phyloP scores from a whole-genome alignment of 805 yeast species.

The Kodamaea neixiangensis region DNA sequence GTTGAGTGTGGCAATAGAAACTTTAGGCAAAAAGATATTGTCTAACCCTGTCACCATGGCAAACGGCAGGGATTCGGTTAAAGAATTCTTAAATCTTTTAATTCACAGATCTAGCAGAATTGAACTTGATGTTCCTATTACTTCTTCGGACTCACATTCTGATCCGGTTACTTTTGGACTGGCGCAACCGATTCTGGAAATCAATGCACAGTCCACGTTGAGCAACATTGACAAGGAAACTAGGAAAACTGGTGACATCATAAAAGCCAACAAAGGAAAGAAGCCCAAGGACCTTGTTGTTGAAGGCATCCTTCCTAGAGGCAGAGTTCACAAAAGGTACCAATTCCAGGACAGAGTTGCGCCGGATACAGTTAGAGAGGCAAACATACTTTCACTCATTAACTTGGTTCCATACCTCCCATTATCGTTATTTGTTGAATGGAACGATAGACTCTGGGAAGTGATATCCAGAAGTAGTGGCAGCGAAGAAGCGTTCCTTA shows the following conservation, averaged over 20 bases:
- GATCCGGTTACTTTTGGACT: constrained; percentile 8
- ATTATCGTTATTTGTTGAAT: constrained; percentile 36
- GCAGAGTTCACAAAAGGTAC: constrained; percentile 15
- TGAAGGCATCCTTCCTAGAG: constrained; percentile 16
- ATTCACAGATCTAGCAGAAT: constrained; percentile 42
- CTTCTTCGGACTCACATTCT: not conserved
- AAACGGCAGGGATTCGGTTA: constrained; percentile 2
- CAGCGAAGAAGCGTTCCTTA: constrained; percentile 41
- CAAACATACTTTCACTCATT: constrained; percentile 49
- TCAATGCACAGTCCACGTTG: constrained; percentile 38
- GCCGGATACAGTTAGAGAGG: constrained; percentile 50
- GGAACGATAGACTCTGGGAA: constrained; percentile 50
- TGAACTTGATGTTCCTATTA: constrained; percentile 31
- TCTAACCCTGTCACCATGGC: constrained; percentile 22
- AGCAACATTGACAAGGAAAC: constrained; percentile 26
- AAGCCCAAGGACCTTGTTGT: constrained; percentile 33
- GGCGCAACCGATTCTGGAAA: constrained; percentile 41
- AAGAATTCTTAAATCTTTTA: constrained; percentile 43
- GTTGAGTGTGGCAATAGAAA: constrained; percentile 56
- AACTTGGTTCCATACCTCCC: constrained; percentile 56
- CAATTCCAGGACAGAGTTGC: constrained; percentile 25
- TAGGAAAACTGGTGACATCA: constrained; percentile 21
- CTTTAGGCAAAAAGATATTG: constrained; percentile 47
- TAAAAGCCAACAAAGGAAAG: constrained; percentile 30
- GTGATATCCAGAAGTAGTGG: constrained; percentile 33